Percentiles rank a stretch among this genome's conserved stretches.
These are phyloP conservation scores for Dothistroma septosporum DNA, from an alignment of 2,329 filamentous ascomycete genomes.

Conservation along the genomic window DNA sequence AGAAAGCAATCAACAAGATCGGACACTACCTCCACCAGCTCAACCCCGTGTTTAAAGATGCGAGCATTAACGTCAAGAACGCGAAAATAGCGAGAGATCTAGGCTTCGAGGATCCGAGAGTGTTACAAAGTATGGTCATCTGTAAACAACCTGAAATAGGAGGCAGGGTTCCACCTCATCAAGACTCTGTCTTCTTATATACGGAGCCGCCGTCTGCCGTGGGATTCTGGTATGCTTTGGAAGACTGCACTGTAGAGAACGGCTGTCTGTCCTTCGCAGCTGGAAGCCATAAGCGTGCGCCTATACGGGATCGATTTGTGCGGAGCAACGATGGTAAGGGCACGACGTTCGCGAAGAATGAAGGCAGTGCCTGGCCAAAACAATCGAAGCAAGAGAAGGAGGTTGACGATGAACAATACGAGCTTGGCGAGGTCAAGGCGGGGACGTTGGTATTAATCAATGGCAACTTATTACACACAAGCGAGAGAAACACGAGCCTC, in stretches of 20 bases:
- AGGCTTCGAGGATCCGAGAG: slow-evolving; percentile 69
- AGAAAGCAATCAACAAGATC: slow-evolving; percentile 73
- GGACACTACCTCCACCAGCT: slow-evolving; percentile 50
- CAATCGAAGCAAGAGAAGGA: slow-evolving; percentile 31
- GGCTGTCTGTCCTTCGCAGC: slow-evolving; percentile 83
- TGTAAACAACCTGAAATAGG: slow-evolving; percentile 98
- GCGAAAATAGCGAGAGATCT: slow-evolving; percentile 64
- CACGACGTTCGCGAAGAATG: slow-evolving; percentile 57
- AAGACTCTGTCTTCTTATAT: slow-evolving; percentile 89
- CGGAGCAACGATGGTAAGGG: slow-evolving; percentile 58
- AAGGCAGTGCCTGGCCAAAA: slow-evolving; percentile 45
- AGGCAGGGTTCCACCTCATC: slow-evolving; percentile 82
- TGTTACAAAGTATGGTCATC: slow-evolving; percentile 94
- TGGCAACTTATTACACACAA: slow-evolving; percentile 93
- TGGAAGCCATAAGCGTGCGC: slow-evolving; percentile 72
- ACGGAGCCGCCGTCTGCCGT: slow-evolving; percentile 84
- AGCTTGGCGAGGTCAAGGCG: slow-evolving; percentile 81
- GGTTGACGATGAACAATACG: slow-evolving; percentile 57
- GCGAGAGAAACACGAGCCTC: slow-evolving; percentile 80
- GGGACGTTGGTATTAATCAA: slow-evolving; percentile 90
- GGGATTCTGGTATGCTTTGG: slow-evolving; percentile 95
- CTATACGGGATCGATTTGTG: slow-evolving; percentile 71
- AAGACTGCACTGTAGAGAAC: slow-evolving; percentile 83
- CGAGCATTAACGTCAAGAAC: slow-evolving; percentile 53
- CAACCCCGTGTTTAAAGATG: slow-evolving; percentile 45